Evolutionary conservation across 352 stramenopile genomes (phyloP).

Genomic region (Globisporangium lucens): DNA sequence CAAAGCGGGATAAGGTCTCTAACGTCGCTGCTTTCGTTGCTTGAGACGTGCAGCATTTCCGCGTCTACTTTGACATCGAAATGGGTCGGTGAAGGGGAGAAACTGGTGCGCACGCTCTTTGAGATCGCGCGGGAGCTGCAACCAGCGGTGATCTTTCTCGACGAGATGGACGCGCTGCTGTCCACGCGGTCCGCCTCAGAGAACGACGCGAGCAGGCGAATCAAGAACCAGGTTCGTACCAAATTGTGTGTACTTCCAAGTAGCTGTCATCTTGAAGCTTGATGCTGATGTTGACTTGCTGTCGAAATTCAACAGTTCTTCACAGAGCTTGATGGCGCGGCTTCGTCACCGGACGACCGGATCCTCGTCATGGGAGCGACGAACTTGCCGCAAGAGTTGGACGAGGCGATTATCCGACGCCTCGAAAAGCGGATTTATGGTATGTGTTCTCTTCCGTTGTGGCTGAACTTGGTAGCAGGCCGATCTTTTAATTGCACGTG

Average conservation of each 20-base stretch:
- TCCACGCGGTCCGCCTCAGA: constrained; percentile 70
- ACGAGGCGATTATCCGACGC: constrained; percentile 83
- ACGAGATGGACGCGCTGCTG: constrained; percentile 88
- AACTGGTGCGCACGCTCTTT: constrained; percentile 94
- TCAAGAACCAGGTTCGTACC: constrained; percentile 83
- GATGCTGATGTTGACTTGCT: not conserved
- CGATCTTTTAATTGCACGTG: not conserved
- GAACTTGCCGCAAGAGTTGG: constrained; percentile 83
- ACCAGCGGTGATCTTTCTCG: constrained; percentile 87
- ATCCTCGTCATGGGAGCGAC: constrained; percentile 89
- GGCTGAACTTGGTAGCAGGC: not conserved
- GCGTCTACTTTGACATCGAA: constrained; percentile 88
- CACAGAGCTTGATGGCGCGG: constrained; percentile 77
- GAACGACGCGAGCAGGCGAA: constrained; percentile 81
- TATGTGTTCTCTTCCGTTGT: constrained; percentile 14
- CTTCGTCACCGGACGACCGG: constrained; percentile 65
- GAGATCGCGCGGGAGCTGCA: constrained; percentile 83
- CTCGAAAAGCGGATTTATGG: constrained; percentile 90
- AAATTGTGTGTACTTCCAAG: not conserved
- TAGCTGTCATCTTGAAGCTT: not conserved
- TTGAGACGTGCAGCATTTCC: constrained; percentile 57
- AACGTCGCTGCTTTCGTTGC: not conserved
- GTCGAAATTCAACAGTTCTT: constrained; percentile 63
- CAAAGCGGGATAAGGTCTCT: not conserved
- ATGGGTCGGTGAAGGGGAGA: constrained; percentile 92